These are phyloP conservation scores for Fusarium staphyleae DNA, from an alignment of 2,329 filamentous ascomycete species.

Conservation along the genomic window DNA sequence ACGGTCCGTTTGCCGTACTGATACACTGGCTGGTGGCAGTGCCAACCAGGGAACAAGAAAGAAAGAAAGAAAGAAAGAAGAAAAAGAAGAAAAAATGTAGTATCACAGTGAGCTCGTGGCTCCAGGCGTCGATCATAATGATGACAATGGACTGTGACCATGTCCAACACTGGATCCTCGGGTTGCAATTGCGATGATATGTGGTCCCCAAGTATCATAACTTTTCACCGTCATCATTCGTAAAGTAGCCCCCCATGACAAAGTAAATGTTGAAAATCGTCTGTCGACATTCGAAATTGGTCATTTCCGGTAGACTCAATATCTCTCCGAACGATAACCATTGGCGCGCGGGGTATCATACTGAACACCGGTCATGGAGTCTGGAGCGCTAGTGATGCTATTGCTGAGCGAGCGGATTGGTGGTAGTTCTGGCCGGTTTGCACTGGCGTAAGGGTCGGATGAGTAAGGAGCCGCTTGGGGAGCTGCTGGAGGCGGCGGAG, in stretches of 20 bases:
- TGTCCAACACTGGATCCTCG: conserved; percentile 12
- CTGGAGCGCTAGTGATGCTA: conserved; percentile 54
- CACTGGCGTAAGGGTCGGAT: conserved; percentile 43
- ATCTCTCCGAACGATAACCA: conserved; percentile 55
- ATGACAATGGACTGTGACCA: conserved; percentile 11
- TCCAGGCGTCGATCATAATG: conserved; percentile 12
- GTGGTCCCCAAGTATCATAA: conserved; percentile 32
- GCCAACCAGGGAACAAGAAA: conserved; percentile 21
- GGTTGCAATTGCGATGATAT: conserved; percentile 22
- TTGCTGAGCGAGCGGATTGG: conserved; percentile 62
- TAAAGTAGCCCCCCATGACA: conserved; percentile 26
- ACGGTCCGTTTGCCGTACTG: conserved; percentile 26
- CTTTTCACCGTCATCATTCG: conserved; percentile 41
- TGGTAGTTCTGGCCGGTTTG: conserved; percentile 60
- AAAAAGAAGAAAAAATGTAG: conserved; percentile 32
- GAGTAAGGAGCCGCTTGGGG: conserved; percentile 40
- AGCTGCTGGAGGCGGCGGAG: conserved; percentile 29
- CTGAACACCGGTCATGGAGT: conserved; percentile 72
- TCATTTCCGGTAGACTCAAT: conserved; percentile 32
- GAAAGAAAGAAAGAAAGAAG: no score
- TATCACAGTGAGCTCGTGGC: conserved; percentile 28
- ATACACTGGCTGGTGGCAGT: conserved; percentile 21
- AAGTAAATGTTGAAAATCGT: conserved; percentile 21
- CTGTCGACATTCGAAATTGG: neutral
- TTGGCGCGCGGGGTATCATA: conserved; percentile 61